Evolutionary conservation across 768 basidiomycete genomes (phyloP).

Genomic region (Termitomyces titanicus): DNA sequence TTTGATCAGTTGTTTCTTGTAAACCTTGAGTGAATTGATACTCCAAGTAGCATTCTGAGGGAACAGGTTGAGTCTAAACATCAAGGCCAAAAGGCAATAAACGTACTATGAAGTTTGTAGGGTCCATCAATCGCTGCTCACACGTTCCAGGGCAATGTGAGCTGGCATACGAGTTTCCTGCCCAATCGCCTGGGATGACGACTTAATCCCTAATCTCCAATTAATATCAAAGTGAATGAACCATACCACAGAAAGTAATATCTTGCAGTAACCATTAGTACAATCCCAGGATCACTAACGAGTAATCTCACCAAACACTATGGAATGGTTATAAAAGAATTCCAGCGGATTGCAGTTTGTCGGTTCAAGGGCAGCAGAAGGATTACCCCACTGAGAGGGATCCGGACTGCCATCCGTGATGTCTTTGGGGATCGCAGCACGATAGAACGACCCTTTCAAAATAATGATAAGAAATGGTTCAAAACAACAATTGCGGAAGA

Average conservation of each 20-base stretch:
- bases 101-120: slow-evolving; percentile 67
- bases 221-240: not conserved
- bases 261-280: slow-evolving; percentile 35
- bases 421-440: slow-evolving; percentile 69
- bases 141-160: slow-evolving; percentile 77
- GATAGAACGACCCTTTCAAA: slow-evolving; percentile 73
- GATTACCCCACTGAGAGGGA: slow-evolving; percentile 65
- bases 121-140: slow-evolving; percentile 55
- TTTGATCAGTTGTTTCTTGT: slow-evolving; percentile 50
- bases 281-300: slow-evolving; percentile 7
- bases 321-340: slow-evolving; percentile 67
- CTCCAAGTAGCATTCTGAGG: slow-evolving; percentile 75
- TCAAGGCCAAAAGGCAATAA: not conserved
- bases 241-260: slow-evolving; percentile 77
- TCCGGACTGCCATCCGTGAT: slow-evolving; percentile 57
- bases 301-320: slow-evolving; percentile 49
- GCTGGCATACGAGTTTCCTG: slow-evolving; percentile 75
- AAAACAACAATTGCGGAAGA: not conserved
- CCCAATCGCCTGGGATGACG: slow-evolving; percentile 64
- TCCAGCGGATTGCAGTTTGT: slow-evolving; percentile 51
- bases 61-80: not conserved
- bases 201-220: not conserved
- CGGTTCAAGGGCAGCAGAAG: slow-evolving; percentile 57
- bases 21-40: slow-evolving; percentile 77
- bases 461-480: slow-evolving; percentile 1